Conservation (phyloP, 495 filamentous ascomycete species). For the Echria macrotheca region DNA sequence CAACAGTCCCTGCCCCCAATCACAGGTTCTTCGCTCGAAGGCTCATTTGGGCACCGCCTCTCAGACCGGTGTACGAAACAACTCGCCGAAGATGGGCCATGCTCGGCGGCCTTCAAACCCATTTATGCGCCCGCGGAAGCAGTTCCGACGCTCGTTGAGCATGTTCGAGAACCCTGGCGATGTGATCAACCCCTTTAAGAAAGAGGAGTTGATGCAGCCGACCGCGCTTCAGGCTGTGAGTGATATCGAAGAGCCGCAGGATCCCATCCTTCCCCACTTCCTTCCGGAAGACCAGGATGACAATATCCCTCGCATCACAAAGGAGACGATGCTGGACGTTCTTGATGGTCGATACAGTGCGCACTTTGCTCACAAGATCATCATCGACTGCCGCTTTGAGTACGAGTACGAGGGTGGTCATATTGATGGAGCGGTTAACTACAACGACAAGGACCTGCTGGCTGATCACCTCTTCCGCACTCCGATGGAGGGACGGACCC, state of each 20-base stretch:
- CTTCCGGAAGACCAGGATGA: conserved; percentile 74
- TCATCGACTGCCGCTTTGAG: conserved; percentile 97
- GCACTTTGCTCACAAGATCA: conserved; percentile 66
- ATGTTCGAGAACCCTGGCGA: conserved; percentile 95
- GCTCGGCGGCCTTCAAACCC: conserved; percentile 67
- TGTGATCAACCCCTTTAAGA: conserved; percentile 65
- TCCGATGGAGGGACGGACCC: conserved; percentile 58
- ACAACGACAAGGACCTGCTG: conserved; percentile 88
- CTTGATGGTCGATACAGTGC: conserved; percentile 77
- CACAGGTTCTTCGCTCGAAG: conserved; percentile 54
- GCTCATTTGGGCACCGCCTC: conserved; percentile 48
- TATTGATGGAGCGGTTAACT: conserved; percentile 87
- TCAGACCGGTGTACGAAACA: conserved; percentile 49
- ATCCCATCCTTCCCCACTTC: conserved; percentile 77
- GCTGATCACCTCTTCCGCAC: conserved; percentile 68
- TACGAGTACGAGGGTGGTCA: conserved; percentile 98
- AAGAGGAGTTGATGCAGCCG: conserved; percentile 49
- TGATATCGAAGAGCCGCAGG: conserved; percentile 64
- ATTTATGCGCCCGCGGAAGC: conserved; percentile 73
- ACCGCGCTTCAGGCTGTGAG: conserved; percentile 61
- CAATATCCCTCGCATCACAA: conserved; percentile 79
- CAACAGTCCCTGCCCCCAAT: conserved; percentile 46
- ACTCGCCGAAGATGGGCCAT: conserved; percentile 65
- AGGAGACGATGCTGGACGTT: conserved; percentile 73
- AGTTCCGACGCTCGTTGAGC: conserved; percentile 84